Evolutionary conservation across 2,329 filamentous ascomycete species (phyloP), one percentile per base, ranked within the genome.

Genomic region (Chrysosphaeria jannelii): DNA sequence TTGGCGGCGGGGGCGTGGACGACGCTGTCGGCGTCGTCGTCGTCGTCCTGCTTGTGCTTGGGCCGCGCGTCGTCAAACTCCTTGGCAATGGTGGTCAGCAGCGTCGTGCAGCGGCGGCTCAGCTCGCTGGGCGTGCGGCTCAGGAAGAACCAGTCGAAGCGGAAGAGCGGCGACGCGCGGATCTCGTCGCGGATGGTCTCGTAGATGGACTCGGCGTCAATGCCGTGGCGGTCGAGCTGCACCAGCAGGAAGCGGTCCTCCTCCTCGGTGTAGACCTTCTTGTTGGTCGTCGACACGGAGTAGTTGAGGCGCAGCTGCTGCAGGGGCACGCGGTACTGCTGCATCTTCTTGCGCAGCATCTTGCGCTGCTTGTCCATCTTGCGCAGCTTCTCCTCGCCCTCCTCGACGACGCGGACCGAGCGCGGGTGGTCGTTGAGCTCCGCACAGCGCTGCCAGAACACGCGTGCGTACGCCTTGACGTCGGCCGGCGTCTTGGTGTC

Each of bases 261-360:
- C 40, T 97, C 85, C 41, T 97, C 88, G 0, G 79, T 93, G 42
- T 97, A 97, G 1, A 97, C 79, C 50, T 97, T 97, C 52, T 97
- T 97, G 59, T 97, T 97, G 7, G 88, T 97, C 3, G 85, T 97
- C 5, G 78, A 90, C 14, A 97, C 85, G 0, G 79, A 90, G 46
- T 97, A 97, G 48, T 90, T 93, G 50, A 97, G 78, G 53, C 90
- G 90, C 37, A 97, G 64, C 45, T 97, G 85, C 43, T 97, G 85
- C 10, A 97, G 57, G 13, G 85, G 88, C 23, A 93, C 81, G n/a
- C 85, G 71, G 41, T 90, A 93, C 52, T 85, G 75, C 35, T 68
- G 60, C 58, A 97, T 72, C 59, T 97, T 97, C 58, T 79, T 88
- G 31, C 69, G 65, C 26, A 97, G 57, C 51, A 93, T 69, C 45